Evolutionary conservation across 768 basidiomycete species (phyloP), one percentile per base, ranked within the genome.

Genomic region (Termitomyces sp.): DNA sequence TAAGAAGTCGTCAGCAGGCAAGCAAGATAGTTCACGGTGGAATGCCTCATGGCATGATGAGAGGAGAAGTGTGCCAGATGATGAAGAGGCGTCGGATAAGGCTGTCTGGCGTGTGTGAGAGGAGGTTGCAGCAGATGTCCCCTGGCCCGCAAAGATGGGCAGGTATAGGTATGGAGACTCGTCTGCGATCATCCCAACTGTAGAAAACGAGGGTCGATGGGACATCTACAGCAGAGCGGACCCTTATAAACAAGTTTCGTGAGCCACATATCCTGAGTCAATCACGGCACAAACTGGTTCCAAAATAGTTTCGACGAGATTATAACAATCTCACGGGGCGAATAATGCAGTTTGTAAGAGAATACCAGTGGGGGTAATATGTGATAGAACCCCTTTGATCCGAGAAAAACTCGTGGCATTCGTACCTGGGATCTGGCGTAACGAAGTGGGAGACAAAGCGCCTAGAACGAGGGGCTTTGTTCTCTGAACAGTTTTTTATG

Each of bases 121-220:
- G 25, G 72, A 57, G 44, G 69, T 70, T 22, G 70, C 57, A 12
- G 67, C 65, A 11, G 70, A 47, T 3, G 76, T 73, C 3, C 81
- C 84, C 61, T 86, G 84, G 6, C 84, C 83, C 41, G 79, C 73
- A 59, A 86, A 86, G 16, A 83, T 65, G 3, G 80, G 84, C 42
- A 85, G 60, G 54, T 72, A 51, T 39, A 73, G 44, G 7, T 39
- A n/a, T 31, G 52, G 35, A 27, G 52, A 44, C 23, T 23, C 41
- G 36, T n/a, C 16, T 25, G 33, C 44, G 20, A 20, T 18, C 62
- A 63, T 61, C 40, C 39, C 38, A 51, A 52, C 39, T 36, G 50
- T 10, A 56, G 20, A 52, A 45, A 39, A 43, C 12, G 31, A 35
- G 45, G 49, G 32, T 40, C 38, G 52, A n/a, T 29, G 22, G 46